A percentile compares a stretch with the other conserved stretches of the same genome.
phyloP scores from a whole-genome alignment of 208 protist species.

The Wallacemonas rigidus region DNA sequence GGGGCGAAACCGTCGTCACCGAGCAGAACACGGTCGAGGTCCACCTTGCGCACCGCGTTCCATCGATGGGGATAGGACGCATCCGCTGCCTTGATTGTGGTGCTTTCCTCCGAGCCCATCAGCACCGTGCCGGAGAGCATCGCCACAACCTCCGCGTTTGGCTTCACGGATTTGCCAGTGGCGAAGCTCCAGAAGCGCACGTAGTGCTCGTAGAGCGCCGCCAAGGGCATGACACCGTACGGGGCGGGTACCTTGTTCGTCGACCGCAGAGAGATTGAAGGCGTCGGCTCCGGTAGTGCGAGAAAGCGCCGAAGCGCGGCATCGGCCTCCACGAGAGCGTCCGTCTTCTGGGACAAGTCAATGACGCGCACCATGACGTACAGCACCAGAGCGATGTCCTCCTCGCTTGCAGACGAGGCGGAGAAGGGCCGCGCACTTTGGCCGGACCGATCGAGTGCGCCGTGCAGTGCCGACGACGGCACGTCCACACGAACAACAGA shows the following conservation, averaged over 20 bases:
- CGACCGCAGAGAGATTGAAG: conserved; percentile 22
- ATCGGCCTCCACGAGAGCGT: conserved; percentile 45
- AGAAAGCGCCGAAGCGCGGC: conserved; percentile 32
- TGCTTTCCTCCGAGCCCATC: conserved; percentile 13
- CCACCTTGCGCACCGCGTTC: conserved; percentile 48
- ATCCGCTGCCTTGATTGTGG: conserved; percentile 25
- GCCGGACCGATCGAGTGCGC: background rate
- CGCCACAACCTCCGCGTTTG: conserved; percentile 35
- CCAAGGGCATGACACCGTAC: conserved; percentile 73
- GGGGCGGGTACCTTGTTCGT: conserved; percentile 35
- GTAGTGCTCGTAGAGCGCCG: conserved; percentile 70
- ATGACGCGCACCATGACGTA: conserved; percentile 75
- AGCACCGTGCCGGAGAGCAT: conserved; percentile 20
- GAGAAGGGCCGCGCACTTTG: background rate
- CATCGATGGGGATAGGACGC: conserved; percentile 61
- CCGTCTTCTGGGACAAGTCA: conserved; percentile 56
- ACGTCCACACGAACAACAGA: conserved; percentile 47
- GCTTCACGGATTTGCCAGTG: conserved; percentile 44
- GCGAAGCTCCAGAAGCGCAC: conserved; percentile 48
- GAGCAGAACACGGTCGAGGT: conserved; percentile 59
- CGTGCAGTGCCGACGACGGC: conserved; percentile 21
- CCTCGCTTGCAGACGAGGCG: conserved; percentile 4
- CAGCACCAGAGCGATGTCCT: conserved; percentile 29
- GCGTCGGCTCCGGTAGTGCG: conserved; percentile 23
- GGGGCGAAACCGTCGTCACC: conserved; percentile 68